Evolutionary conservation across 129 eudicot genomes (phyloP).

Genomic region (Saussurea involucrata): DNA sequence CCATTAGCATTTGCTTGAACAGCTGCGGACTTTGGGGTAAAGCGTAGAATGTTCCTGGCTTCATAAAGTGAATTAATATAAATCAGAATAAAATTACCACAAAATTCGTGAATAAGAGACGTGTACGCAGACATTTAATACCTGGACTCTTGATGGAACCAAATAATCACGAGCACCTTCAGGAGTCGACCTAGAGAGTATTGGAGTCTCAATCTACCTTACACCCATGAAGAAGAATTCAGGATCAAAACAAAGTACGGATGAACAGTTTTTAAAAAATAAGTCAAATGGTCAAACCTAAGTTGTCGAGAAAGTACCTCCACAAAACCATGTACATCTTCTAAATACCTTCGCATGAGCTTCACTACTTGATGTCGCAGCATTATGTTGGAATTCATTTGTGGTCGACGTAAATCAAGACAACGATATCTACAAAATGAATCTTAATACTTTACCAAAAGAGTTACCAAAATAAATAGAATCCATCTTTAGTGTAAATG

Average conservation of each 20-base stretch:
- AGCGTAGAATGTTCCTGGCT: slow-evolving; percentile 97
- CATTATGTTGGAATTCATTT: slow-evolving; percentile 76
- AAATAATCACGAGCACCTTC: slow-evolving; percentile 99
- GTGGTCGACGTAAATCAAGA: slow-evolving; percentile 83
- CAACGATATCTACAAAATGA: slow-evolving; percentile 67
- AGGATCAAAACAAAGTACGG: slow-evolving; percentile 47
- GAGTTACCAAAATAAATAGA: background rate
- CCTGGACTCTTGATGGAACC: slow-evolving; percentile 99
- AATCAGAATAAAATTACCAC: slow-evolving; percentile 33
- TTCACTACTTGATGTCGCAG: slow-evolving; percentile 86
- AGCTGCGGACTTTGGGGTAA: slow-evolving; percentile 99
- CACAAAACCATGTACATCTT: slow-evolving; percentile 85
- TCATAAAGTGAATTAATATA: slow-evolving; percentile 37
- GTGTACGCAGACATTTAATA: slow-evolving; percentile 9
- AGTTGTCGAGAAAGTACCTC: slow-evolving; percentile 52
- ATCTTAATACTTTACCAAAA: slow-evolving; percentile 24
- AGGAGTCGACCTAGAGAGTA: slow-evolving; percentile 96
- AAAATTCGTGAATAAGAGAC: background rate
- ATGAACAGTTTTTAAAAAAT: background rate
- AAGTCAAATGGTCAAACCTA: slow-evolving; percentile 2
- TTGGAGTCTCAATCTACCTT: slow-evolving; percentile 99
- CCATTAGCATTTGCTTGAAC: slow-evolving; percentile 99
- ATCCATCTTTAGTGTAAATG: slow-evolving; percentile 6
- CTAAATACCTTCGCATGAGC: slow-evolving; percentile 80
- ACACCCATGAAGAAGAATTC: slow-evolving; percentile 57